Percentiles rank a stretch among this genome's conserved stretches.
Evolutionary conservation across 768 basidiomycete genomes (phyloP).

Genomic region (Kwoniella europaea): DNA sequence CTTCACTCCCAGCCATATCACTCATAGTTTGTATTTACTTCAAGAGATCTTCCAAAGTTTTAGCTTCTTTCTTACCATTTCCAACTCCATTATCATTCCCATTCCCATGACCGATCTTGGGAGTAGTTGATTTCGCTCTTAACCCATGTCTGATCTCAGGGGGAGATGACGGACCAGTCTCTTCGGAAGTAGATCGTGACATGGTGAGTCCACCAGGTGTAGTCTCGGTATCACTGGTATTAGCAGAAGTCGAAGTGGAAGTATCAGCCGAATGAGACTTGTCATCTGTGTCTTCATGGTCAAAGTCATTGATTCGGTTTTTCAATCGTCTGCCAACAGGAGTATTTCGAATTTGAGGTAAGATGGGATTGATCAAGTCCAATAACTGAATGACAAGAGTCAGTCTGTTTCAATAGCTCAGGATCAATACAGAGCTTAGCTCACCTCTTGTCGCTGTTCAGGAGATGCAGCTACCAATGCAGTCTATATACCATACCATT

Average conservation of each 20-base stretch:
- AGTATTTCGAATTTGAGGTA: conserved; percentile 39
- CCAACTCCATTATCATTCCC: neutral
- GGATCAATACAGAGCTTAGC: neutral
- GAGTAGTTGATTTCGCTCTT: conserved; percentile 7
- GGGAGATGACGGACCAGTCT: conserved; percentile 13
- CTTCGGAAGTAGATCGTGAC: conserved; percentile 14
- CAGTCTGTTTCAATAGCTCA: conserved; percentile 1
- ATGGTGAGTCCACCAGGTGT: conserved; percentile 16
- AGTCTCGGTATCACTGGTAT: conserved; percentile 10
- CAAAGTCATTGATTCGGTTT: conserved; percentile 19
- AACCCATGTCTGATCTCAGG: conserved; percentile 7
- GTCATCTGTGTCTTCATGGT: neutral
- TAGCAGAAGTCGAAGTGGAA: neutral
- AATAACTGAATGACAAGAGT: conserved; percentile 26
- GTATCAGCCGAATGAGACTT: neutral
- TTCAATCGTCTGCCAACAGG: conserved; percentile 48
- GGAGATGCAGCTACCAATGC: conserved; percentile 30
- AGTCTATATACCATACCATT: conserved; percentile 23
- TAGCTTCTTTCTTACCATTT: neutral
- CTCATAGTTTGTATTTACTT: neutral
- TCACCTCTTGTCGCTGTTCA: conserved; percentile 33
- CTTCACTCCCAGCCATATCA: neutral
- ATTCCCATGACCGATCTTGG: conserved; percentile 1
- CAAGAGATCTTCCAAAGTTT: conserved; percentile 20
- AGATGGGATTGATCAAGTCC: conserved; percentile 27